These are phyloP conservation scores for Aphanomyces astaci DNA, from an alignment of 352 stramenopile genomes.

Conservation along the genomic window DNA sequence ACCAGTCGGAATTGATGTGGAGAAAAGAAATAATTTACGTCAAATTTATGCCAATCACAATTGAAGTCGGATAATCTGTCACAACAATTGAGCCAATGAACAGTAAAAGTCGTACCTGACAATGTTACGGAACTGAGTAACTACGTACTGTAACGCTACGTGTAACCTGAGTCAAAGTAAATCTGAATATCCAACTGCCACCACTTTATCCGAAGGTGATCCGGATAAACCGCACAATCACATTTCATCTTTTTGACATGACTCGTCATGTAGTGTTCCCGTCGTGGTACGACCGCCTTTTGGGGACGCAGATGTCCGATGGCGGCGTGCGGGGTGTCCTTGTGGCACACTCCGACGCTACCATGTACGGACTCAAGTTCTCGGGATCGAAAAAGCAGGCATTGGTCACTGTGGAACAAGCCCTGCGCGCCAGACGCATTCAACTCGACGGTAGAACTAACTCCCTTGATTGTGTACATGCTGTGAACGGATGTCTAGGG, in stretches of 20 bases:
- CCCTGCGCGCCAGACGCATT: slow-evolving; percentile 4
- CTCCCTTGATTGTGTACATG: no score
- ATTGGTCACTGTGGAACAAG: neutral
- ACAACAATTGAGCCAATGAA: no score
- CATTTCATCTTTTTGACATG: slow-evolving; percentile 12
- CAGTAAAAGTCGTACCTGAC: no score
- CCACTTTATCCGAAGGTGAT: slow-evolving; percentile 9
- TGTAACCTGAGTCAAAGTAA: no score
- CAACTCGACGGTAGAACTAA: slow-evolving; percentile 17
- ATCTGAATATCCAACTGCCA: no score
- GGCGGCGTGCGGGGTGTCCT: slow-evolving; percentile 8
- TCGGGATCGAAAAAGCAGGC: neutral
- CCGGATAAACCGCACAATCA: slow-evolving; percentile 27
- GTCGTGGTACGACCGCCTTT: slow-evolving; percentile 25
- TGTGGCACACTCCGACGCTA: slow-evolving; percentile 1
- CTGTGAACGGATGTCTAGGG: no score
- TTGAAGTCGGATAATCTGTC: no score
- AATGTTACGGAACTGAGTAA: no score
- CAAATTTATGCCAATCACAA: no score
- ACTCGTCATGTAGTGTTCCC: slow-evolving; percentile 21
- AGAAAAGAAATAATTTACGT: no score
- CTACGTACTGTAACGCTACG: no score
- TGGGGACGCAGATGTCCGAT: neutral
- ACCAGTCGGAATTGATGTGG: no score
- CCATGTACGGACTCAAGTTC: slow-evolving; percentile 10